Percentiles rank a stretch among this genome's conserved stretches.
Conservation (phyloP, 1,139 yeast species). For the Saccharomyces hybrid region DNA sequence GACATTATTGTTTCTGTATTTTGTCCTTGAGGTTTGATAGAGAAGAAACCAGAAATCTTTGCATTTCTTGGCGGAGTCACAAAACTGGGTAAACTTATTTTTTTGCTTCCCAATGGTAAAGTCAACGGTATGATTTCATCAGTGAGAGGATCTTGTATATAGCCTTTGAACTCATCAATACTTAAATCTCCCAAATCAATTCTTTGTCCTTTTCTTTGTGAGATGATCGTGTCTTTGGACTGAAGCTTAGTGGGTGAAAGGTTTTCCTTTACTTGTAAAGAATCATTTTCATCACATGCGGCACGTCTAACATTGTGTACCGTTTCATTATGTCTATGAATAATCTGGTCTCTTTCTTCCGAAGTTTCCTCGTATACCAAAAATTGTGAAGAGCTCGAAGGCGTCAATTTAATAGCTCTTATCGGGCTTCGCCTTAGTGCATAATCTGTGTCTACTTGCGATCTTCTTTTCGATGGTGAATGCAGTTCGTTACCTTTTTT, state of each 20-base stretch:
- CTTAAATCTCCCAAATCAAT: slow-evolving; percentile 14
- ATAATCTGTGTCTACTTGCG: slow-evolving; percentile 10
- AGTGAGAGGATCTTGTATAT: slow-evolving; percentile 11
- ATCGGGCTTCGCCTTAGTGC: slow-evolving; percentile 16
- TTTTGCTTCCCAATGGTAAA: slow-evolving; percentile 10
- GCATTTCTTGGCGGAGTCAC: slow-evolving; percentile 22
- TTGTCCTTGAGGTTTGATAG: background rate
- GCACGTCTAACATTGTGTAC: slow-evolving; percentile 3
- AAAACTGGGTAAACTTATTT: slow-evolving; percentile 13
- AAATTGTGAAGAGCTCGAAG: slow-evolving; percentile 7
- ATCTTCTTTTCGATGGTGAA: slow-evolving; percentile 11
- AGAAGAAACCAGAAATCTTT: slow-evolving; percentile 12
- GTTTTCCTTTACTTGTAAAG: slow-evolving; percentile 15
- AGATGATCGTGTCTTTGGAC: background rate
- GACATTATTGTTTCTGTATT: slow-evolving; percentile 3
- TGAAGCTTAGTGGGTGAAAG: slow-evolving; percentile 11
- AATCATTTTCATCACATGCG: slow-evolving; percentile 16
- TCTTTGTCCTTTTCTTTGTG: slow-evolving; percentile 1
- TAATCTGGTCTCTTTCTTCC: slow-evolving; percentile 13
- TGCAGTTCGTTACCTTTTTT: background rate
- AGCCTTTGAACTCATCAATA: slow-evolving; percentile 16
- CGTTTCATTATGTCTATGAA: slow-evolving; percentile 11
- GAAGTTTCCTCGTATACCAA: slow-evolving; percentile 17
- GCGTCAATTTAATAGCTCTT: slow-evolving; percentile 2
- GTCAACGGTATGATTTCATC: slow-evolving; percentile 10